Conservation (phyloP, 2,329 filamentous ascomycete genomes). For the Xylariaceae sp. region DNA sequence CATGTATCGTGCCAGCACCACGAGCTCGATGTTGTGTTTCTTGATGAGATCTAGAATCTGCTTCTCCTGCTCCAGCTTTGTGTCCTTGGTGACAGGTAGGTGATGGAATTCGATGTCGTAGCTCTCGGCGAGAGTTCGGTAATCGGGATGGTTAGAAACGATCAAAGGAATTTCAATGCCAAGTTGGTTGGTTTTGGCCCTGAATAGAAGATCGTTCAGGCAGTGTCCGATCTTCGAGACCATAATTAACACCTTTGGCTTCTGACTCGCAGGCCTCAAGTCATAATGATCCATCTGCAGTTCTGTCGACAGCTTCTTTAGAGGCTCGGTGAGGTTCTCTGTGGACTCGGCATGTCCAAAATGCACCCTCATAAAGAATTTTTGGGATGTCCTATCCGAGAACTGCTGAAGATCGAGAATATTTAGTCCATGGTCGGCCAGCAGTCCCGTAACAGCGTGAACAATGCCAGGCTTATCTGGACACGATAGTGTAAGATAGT, state of each 20-base stretch:
- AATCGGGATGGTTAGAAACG: slow-evolving; percentile 83
- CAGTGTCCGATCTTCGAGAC: slow-evolving; percentile 90
- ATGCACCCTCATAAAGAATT: slow-evolving; percentile 89
- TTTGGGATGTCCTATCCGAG: slow-evolving; percentile 74
- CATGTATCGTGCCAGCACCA: slow-evolving; percentile 87
- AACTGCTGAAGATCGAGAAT: slow-evolving; percentile 87
- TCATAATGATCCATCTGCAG: slow-evolving; percentile 73
- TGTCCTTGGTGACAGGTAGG: slow-evolving; percentile 79
- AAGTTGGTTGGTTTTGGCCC: slow-evolving; percentile 75
- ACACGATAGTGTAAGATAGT: slow-evolving; percentile 82
- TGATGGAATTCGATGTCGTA: slow-evolving; percentile 84
- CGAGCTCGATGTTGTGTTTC: slow-evolving; percentile 74
- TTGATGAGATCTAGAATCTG: slow-evolving; percentile 74
- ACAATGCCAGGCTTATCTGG: slow-evolving; percentile 86
- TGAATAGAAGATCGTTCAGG: slow-evolving; percentile 83
- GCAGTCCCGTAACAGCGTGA: slow-evolving; percentile 80
- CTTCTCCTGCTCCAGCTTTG: slow-evolving; percentile 75
- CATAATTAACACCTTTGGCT: slow-evolving; percentile 83
- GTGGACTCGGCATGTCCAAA: slow-evolving; percentile 68
- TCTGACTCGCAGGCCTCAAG: slow-evolving; percentile 70
- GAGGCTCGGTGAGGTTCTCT: slow-evolving; percentile 60
- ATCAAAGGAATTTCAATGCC: slow-evolving; percentile 78
- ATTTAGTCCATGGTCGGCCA: slow-evolving; percentile 77
- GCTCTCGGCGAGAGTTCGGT: slow-evolving; percentile 69
- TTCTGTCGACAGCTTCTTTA: slow-evolving; percentile 66